Evolutionary conservation across 805 yeast species (phyloP), one percentile per base, ranked within the genome.

Genomic region (Nakazawaea pomicola): DNA sequence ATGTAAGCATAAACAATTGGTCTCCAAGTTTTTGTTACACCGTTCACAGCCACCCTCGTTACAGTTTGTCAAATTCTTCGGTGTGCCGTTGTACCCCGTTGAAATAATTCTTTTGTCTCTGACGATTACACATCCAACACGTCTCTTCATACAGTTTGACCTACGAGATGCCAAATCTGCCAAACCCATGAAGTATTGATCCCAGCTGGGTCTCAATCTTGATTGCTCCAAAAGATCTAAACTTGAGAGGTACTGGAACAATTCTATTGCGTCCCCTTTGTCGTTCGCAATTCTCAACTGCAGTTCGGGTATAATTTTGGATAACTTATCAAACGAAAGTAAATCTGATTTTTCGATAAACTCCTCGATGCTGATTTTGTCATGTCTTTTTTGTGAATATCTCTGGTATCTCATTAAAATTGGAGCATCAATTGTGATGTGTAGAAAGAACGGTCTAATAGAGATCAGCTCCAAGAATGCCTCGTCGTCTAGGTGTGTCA

Each of bases 41-140:
- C 99, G 67, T 4, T 76, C 62, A 60, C 99, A 93, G 1, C 99
- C 99, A 17, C 99, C 99, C 52, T 88, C 91, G 54, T 87, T 90
- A 62, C 99, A 93, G 53, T 93, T 93, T 19, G 69, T 67, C 52
- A 88, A 63, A 45, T 89, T 86, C 31, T 96, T 72, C 9, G 99
- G 98, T 0, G 99, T 93, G 2, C 99, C 99, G 54, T 93, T 93
- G 61, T 93, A 93, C 0, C 99, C 99, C 0, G 99, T 93, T 2
- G 98, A 93, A 19, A 93, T 73, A 20, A 93, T 95, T 43, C 97
- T 68, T 29, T 76, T 78, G 35, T 86, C 93, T 40, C 88, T 72
- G 2, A 88, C 96, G 14, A 93, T 76, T 7, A 93, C 98, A 61
- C 98, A 91, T 0, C 99, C 99, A 3, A 93, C 99, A 40, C 95